These are phyloP conservation scores for Capsicum chinense DNA, from an alignment of 257 asterid genomes.

Conservation along the genomic window DNA sequence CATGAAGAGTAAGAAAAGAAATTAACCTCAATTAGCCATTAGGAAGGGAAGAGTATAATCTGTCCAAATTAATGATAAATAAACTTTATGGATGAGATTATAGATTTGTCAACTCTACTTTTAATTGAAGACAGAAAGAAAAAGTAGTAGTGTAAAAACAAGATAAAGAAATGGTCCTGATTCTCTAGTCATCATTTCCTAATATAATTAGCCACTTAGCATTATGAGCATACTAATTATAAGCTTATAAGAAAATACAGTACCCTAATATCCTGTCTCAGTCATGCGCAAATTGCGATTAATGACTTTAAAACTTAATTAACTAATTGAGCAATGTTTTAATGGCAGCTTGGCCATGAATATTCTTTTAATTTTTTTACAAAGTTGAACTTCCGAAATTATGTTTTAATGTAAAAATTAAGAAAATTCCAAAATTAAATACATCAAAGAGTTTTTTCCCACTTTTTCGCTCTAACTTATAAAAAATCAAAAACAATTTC, in stretches of 20 bases:
- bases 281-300: conserved; percentile 33
- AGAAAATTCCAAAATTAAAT: too few relatives aligned
- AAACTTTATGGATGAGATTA: conserved; percentile 10
- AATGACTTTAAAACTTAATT: conserved; percentile 27
- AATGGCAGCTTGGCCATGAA: too few relatives aligned
- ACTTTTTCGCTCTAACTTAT: too few relatives aligned
- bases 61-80: conserved; percentile 12
- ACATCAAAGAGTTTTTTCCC: too few relatives aligned
- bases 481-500: too few relatives aligned
- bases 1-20: background rate
- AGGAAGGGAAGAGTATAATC: background rate
- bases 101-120: conserved; percentile 28
- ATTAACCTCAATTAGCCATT: background rate
- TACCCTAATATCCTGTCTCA: conserved; percentile 24
- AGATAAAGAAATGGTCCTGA: conserved; percentile 18
- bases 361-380: too few relatives aligned
- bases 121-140: background rate
- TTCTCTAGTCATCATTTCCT: conserved; percentile 39
- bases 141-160: background rate
- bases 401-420: too few relatives aligned
- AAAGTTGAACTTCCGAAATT: too few relatives aligned
- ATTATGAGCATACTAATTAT: conserved; percentile 34
- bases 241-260: conserved; percentile 29
- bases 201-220: conserved; percentile 34
- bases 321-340: background rate